These are phyloP conservation scores for Solanum aculeatissimum DNA, from an alignment of 305 asterid genomes.

Conservation along the genomic window DNA sequence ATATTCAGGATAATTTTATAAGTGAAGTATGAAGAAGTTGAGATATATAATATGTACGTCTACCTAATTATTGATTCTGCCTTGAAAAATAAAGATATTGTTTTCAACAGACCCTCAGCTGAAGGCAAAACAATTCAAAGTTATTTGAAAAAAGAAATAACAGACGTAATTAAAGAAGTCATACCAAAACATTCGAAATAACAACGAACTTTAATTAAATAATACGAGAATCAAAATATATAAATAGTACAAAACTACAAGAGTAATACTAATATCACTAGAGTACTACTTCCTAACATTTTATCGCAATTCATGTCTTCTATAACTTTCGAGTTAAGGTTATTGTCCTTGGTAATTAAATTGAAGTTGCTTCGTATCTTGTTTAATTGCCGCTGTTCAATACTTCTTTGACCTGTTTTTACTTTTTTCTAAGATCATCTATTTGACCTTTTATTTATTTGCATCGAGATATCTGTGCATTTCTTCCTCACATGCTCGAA, in stretches of 20 bases:
- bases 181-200: background rate
- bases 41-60: no score
- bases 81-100: background rate
- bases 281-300: background rate
- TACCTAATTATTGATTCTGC: no score
- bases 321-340: background rate
- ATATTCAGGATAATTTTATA: background rate
- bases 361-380: background rate
- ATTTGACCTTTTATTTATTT: background rate
- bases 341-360: background rate
- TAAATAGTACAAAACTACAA: background rate
- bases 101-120: background rate
- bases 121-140: background rate
- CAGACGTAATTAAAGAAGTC: background rate
- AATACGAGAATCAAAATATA: background rate
- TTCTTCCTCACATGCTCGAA: background rate
- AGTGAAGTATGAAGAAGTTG: background rate
- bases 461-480: background rate
- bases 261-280: background rate
- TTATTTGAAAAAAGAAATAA: background rate
- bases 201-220: background rate
- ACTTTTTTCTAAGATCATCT: background rate
- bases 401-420: background rate
- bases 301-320: accelerated
- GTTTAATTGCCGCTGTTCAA: background rate